A percentile compares a stretch with the other conserved stretches of the same genome.
Evolutionary conservation across 768 basidiomycete species (phyloP).

Genomic region (Suillus bovinus): DNA sequence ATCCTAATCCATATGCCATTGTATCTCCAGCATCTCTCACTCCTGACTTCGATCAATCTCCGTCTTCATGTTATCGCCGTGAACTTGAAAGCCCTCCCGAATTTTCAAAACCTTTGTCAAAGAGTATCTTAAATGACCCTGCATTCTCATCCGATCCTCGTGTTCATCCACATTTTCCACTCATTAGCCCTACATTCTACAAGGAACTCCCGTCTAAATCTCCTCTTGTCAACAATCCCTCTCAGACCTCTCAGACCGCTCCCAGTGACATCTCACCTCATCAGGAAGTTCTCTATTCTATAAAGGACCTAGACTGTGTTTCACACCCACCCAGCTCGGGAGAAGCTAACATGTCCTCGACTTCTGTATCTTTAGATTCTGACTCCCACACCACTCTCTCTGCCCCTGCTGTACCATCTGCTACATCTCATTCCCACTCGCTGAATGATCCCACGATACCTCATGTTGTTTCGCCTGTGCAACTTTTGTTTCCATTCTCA

Average conservation of each 20-base stretch:
- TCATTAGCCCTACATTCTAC: slow-evolving; percentile 18
- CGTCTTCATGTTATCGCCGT: slow-evolving; percentile 1
- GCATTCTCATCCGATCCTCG: slow-evolving; percentile 61
- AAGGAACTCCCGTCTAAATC: slow-evolving; percentile 30
- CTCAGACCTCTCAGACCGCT: slow-evolving; percentile 6
- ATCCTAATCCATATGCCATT: slow-evolving; percentile 10
- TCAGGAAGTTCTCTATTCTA: neutral
- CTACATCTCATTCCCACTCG: slow-evolving; percentile 10
- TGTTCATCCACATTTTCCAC: slow-evolving; percentile 43
- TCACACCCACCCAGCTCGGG: slow-evolving; percentile 7
- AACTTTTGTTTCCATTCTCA: neutral
- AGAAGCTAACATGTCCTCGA: neutral
- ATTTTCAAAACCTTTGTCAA: slow-evolving; percentile 23
- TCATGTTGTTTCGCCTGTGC: slow-evolving; percentile 2
- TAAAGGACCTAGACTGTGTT: neutral
- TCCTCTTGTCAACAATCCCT: slow-evolving; percentile 14
- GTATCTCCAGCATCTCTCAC: slow-evolving; percentile 9
- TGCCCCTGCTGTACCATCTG: slow-evolving; percentile 17
- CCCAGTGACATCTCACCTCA: slow-evolving; percentile 1
- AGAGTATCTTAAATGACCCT: slow-evolving; percentile 47
- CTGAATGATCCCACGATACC: neutral
- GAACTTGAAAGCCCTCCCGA: slow-evolving; percentile 3
- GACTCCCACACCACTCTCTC: slow-evolving; percentile 9
- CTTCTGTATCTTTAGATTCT: slow-evolving; percentile 12
- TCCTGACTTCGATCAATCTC: slow-evolving; percentile 11